Evolutionary conservation across 2,329 filamentous ascomycete species (phyloP).

Genomic region (Apiospora rasikravindrae): DNA sequence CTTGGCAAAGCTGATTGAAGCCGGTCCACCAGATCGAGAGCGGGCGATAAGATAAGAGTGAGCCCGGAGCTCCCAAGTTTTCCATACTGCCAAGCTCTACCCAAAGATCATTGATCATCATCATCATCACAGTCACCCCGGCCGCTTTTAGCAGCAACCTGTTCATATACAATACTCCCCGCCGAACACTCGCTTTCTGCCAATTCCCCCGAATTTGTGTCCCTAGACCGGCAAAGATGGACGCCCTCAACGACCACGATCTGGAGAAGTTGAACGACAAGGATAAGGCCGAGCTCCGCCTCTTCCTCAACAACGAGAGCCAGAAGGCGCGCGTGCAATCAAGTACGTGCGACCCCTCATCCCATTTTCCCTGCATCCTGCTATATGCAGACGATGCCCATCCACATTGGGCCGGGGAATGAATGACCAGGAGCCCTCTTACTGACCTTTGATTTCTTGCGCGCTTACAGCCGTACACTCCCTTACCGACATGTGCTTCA

Average conservation of each 20-base stretch:
- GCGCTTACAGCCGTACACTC: slow-evolving; percentile 54
- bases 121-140: background rate
- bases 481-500: slow-evolving; percentile 83
- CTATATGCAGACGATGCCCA: background rate
- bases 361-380: background rate
- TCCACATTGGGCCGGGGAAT: no score
- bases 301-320: slow-evolving; percentile 82
- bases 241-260: slow-evolving; percentile 60
- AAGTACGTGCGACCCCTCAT: slow-evolving; percentile 53
- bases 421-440: background rate
- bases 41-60: slow-evolving; percentile 22
- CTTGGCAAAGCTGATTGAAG: background rate
- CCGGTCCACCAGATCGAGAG: background rate
- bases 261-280: slow-evolving; percentile 76
- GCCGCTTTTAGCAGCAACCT: background rate
- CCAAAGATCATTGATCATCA: slow-evolving; percentile 8
- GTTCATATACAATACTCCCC: background rate
- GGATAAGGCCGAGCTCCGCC: slow-evolving; percentile 87
- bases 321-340: slow-evolving; percentile 76
- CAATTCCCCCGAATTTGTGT: background rate
- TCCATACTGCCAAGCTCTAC: background rate
- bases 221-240: slow-evolving; percentile 32
- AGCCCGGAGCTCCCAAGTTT: slow-evolving; percentile 12
- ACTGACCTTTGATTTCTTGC: slow-evolving; percentile 11
- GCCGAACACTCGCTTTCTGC: background rate